Conservation (phyloP, 306 rosid species). For the Vicia faba region DNA sequence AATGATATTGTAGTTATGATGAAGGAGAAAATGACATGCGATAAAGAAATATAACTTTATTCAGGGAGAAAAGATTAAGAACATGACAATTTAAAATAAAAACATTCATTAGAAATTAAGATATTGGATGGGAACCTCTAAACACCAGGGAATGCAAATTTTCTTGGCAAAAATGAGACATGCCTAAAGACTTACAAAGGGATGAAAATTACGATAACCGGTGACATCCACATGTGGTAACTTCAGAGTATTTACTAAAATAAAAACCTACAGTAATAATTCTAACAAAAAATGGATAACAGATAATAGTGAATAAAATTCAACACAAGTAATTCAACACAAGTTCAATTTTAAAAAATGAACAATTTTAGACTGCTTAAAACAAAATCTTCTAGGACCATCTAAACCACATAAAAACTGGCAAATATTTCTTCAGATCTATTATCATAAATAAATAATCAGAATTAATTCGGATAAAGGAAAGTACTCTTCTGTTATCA, state of each 20-base stretch:
- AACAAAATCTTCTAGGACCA: slow-evolving; percentile 22
- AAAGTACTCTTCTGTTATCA: slow-evolving; percentile 83
- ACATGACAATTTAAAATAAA: slow-evolving; percentile 1
- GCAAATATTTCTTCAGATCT: neutral
- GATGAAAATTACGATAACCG: slow-evolving; percentile 17
- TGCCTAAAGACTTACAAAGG: slow-evolving; percentile 5
- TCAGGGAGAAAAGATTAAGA: slow-evolving; percentile 1
- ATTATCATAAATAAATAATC: slow-evolving; percentile 16
- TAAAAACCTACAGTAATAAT: neutral
- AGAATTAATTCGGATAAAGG: slow-evolving; percentile 34
- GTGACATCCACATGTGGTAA: neutral
- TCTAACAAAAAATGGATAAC: slow-evolving; percentile 9
- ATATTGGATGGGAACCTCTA: slow-evolving; percentile 23
- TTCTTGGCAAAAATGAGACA: slow-evolving; percentile 9
- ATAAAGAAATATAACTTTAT: slow-evolving; percentile 1
- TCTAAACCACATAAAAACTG: slow-evolving; percentile 10
- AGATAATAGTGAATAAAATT: slow-evolving; percentile 13
- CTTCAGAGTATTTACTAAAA: neutral
- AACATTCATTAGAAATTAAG: slow-evolving; percentile 20
- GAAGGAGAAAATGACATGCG: slow-evolving; percentile 27
- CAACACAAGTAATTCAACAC: neutral
- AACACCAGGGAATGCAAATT: slow-evolving; percentile 24
- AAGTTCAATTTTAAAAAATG: slow-evolving; percentile 20
- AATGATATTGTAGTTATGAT: slow-evolving; percentile 10
- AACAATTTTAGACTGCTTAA: slow-evolving; percentile 12